Evolutionary conservation across 2,329 filamentous ascomycete species (phyloP).

Genomic region (Botryotinia globosa): DNA sequence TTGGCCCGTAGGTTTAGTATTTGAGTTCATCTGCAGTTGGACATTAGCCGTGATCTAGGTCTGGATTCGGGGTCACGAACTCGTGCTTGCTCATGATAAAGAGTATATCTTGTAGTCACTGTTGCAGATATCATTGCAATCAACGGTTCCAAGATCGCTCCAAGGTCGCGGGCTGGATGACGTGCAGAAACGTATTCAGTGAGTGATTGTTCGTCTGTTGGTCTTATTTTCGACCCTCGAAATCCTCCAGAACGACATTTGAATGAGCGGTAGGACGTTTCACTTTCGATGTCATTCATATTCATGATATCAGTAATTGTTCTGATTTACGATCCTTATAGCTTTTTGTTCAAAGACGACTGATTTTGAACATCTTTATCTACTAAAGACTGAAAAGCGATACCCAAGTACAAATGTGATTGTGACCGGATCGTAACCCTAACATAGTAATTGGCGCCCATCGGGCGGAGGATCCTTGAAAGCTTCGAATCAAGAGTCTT

Average conservation of each 20-base stretch:
- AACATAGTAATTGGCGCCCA: not conserved
- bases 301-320: not conserved
- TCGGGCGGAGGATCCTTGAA: not conserved
- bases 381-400: not conserved
- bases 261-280: not conserved
- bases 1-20: conserved; percentile 2
- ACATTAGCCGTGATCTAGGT: not conserved
- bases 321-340: not conserved
- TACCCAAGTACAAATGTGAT: not conserved
- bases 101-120: conserved; percentile 34
- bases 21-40: not conserved
- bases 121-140: conserved; percentile 26
- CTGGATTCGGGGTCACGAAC: conserved; percentile 3
- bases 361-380: conserved; percentile 6
- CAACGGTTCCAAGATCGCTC: conserved; percentile 30
- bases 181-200: not conserved
- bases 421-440: not conserved
- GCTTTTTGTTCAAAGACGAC: not conserved
- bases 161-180: conserved; percentile 24
- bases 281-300: not conserved
- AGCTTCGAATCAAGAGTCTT: not conserved
- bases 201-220: not conserved
- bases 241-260: not conserved
- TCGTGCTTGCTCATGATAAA: conserved; percentile 30
- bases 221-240: not conserved